Percentiles rank a stretch among this genome's conserved stretches.
Evolutionary conservation across 768 basidiomycete genomes (phyloP).

Genomic region (Lactarius deliciosus): DNA sequence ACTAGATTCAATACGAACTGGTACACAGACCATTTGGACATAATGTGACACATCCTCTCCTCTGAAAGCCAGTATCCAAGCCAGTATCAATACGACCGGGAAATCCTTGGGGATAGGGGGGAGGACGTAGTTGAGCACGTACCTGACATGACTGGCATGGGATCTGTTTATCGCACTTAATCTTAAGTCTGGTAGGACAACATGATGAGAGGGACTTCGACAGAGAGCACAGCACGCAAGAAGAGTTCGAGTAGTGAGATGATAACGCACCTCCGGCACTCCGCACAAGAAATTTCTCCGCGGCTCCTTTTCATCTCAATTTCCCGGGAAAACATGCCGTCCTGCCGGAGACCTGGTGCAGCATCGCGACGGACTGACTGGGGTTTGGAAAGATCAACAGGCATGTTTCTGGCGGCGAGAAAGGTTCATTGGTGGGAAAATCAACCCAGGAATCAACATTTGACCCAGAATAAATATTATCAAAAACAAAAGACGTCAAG

Average conservation of each 20-base stretch:
- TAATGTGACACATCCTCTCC: constrained; percentile 65
- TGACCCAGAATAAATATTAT: too few species aligned
- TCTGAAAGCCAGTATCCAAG: constrained; percentile 35
- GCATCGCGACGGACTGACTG: constrained; percentile 48
- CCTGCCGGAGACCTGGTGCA: constrained; percentile 49
- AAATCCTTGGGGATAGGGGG: not conserved
- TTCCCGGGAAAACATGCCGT: constrained; percentile 57
- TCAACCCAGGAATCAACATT: too few species aligned
- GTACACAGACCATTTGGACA: constrained; percentile 63
- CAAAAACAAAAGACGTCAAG: not conserved
- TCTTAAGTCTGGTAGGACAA: constrained; percentile 58
- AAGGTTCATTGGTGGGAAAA: constrained; percentile 2
- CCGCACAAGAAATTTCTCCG: constrained; percentile 77
- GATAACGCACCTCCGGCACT: constrained; percentile 70
- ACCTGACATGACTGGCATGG: constrained; percentile 78
- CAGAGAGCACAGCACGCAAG: constrained; percentile 4
- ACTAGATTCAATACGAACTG: constrained; percentile 26
- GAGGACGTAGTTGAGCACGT: constrained; percentile 29
- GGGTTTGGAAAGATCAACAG: constrained; percentile 52
- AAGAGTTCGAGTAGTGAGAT: constrained; percentile 7
- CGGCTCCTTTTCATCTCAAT: constrained; percentile 72
- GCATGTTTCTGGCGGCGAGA: constrained; percentile 41
- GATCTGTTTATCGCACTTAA: constrained; percentile 81
- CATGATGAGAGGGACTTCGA: not conserved
- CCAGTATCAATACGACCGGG: not conserved